Percentiles rank a stretch among this genome's conserved stretches.
Evolutionary conservation across 768 basidiomycete species (phyloP).

Genomic region (Chalciporus sphaerocephalus): DNA sequence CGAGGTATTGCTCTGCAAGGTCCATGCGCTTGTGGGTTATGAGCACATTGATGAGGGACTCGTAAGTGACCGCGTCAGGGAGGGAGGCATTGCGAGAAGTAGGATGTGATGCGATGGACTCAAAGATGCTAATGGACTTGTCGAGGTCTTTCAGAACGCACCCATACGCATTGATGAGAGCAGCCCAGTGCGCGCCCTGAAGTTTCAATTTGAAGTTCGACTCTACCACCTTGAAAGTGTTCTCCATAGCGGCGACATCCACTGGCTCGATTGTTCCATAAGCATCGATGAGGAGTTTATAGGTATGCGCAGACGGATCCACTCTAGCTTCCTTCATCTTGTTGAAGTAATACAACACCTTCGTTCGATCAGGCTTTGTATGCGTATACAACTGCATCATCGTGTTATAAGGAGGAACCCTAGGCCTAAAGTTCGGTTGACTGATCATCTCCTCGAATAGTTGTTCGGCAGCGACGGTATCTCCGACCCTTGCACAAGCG

Average conservation of each 20-base stretch:
- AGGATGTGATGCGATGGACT: conserved; percentile 60
- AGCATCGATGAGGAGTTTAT: conserved; percentile 91
- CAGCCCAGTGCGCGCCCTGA: conserved; percentile 69
- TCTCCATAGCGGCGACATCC: conserved; percentile 66
- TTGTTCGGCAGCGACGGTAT: conserved; percentile 71
- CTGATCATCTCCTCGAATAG: conserved; percentile 83
- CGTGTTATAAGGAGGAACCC: conserved; percentile 94
- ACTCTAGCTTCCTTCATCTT: conserved; percentile 59
- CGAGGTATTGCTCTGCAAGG: conserved; percentile 64
- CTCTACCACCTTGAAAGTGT: conserved; percentile 59
- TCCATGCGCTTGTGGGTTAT: conserved; percentile 76
- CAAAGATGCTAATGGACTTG: conserved; percentile 72
- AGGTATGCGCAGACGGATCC: conserved; percentile 83
- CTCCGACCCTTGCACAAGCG: conserved; percentile 92
- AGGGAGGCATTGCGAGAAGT: conserved; percentile 37
- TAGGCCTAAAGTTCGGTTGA: conserved; percentile 71
- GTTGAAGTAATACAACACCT: conserved; percentile 72
- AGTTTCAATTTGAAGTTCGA: conserved; percentile 30
- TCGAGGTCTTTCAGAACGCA: conserved; percentile 73
- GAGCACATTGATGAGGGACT: conserved; percentile 84
- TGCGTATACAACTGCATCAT: conserved; percentile 97
- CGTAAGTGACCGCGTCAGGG: conserved; percentile 83
- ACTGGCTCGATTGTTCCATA: conserved; percentile 85
- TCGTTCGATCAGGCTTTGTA: conserved; percentile 80
- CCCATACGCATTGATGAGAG: conserved; percentile 86